Evolutionary conservation across 495 filamentous ascomycete species (phyloP), one percentile per base, ranked within the genome.

Genomic region (Daldinia grandis): DNA sequence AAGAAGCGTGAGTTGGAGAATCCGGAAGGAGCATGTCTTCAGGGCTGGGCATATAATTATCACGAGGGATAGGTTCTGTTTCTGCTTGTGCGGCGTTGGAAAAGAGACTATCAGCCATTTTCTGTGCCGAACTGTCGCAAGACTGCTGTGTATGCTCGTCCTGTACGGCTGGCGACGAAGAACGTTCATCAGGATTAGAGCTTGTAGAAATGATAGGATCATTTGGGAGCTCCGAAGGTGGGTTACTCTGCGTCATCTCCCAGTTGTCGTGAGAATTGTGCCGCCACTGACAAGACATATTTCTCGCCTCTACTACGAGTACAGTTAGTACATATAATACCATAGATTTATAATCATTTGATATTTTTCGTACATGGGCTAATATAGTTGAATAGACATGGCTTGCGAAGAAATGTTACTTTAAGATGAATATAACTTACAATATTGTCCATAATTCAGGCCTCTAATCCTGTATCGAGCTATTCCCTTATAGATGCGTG

Each of bases 201-300:
- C 65, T 73, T 28, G 50, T 58, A 12, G 57, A 53, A 35, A 25
- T 53, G 3, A 73, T 69, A 37, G 70, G 70, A 21, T 73, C 65
- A 14, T 66, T 27, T 14, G 38, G 61, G 7, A 73, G 70, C 42
- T 73, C 70, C 17, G 70, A 73, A 38, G 70, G 65, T 3, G 70
- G 65, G 28, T 73, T 73, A 53, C 70, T 73, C 51, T 66, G 61
- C 4, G 70, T 51, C 31, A 73, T 47, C n/a, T 73, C 61, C 70
- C 70, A 69, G 12, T 38, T 35, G 10, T 56, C 65, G 10, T 50
- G 38, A 55, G 70, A 73, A 27, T 35, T 59, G 12, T 5, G 61
- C 10, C 62, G 55, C 70, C 70, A 73, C 42, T 73, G 55, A 40
- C 64, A 65, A 30, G 70, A 73, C 70, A 73, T 73, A 25, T 69